Percentiles rank a stretch among this genome's conserved stretches.
These are phyloP conservation scores for Cyberlindnera saturnus DNA, from an alignment of 805 yeast genomes.

Conservation along the genomic window DNA sequence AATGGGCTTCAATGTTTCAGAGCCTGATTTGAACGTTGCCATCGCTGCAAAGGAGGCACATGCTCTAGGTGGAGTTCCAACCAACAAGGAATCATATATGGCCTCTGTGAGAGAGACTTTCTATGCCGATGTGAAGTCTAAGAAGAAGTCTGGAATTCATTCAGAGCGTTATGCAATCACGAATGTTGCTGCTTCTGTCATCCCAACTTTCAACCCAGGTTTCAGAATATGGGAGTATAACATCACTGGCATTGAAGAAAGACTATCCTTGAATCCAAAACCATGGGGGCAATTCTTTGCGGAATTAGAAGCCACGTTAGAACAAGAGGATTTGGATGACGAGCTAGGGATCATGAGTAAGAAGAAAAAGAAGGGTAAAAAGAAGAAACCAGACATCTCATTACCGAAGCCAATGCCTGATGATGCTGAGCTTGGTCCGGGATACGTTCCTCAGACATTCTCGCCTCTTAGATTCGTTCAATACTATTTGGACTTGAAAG, in stretches of 20 bases:
- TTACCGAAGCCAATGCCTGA: constrained; percentile 57
- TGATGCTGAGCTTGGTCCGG: constrained; percentile 62
- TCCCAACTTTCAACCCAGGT: constrained; percentile 84
- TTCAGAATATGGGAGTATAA: constrained; percentile 85
- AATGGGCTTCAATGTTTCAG: constrained; percentile 16
- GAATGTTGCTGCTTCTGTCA: constrained; percentile 64
- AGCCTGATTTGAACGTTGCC: constrained; percentile 22
- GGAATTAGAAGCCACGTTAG: constrained; percentile 32
- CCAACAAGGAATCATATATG: constrained; percentile 61
- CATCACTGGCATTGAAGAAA: constrained; percentile 42
- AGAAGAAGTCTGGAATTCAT: constrained; percentile 27
- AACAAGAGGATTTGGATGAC: constrained; percentile 19
- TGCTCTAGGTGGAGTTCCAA: constrained; percentile 59
- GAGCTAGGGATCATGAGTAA: constrained; percentile 19
- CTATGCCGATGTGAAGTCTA: constrained; percentile 34
- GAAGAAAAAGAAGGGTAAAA: constrained; percentile 22
- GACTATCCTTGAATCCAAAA: constrained; percentile 19
- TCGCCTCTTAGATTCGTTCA: constrained; percentile 71
- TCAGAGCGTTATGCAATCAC: constrained; percentile 64
- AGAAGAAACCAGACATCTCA: constrained; percentile 45
- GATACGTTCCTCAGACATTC: constrained; percentile 61
- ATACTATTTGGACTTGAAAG: constrained; percentile 59
- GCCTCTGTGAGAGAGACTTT: constrained; percentile 44
- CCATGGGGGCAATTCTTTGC: constrained; percentile 59
- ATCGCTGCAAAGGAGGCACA: constrained; percentile 30